Base-by-base conservation (phyloP, 2,329 filamentous ascomycete genomes). In the Paracamarosporium sp. region DNA sequence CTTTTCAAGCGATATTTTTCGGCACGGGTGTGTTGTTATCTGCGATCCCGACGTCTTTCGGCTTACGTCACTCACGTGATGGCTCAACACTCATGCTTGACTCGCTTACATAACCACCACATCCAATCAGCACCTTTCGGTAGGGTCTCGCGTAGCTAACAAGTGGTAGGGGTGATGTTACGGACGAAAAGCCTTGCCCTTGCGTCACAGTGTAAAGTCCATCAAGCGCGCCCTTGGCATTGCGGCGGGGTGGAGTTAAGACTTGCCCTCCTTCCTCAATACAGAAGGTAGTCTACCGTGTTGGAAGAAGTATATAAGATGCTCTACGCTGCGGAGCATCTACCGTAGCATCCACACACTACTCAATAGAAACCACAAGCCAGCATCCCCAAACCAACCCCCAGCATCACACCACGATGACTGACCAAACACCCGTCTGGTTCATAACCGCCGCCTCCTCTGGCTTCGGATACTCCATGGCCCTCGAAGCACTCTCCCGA, bases 381-480 rank as follows among this genome's bases (percentile, higher is more conserved):
- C n/a, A 47, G 1, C 44, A 31, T 4, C 28, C 33, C 8, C 27
- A 27, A 15, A 3, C 3, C 17, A 15, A 47, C 28, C 2, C 17
- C 3, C 15, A n/a, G 12, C 17, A 20, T 11, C 17, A 20, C 43
- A 20, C 11, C 7, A 43, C n/a, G 4, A 50, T 51, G 48, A 3
- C 48, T 5, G 11, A 20, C 4, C 33, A 50, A 41, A 50, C 33
- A 13, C 48, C 36, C 27, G 48, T 51, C 15, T 51, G 48, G 48
- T 51, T 51, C 36, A 41, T 51, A 60, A 83, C 79, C 8, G 82
- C 81, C n/a, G 76, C 77, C 2, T 80, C 78, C 33, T 76, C 71
- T 12, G 82, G 82, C 50, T 76, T 85, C 58, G 82, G 83, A 35
- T 74, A 79, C 38, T 70, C 74, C 56, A 72, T 84, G 4, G 76